Evolutionary conservation across 108 stramenopile species (phyloP).

Genomic region (Epithemia pelagica): DNA sequence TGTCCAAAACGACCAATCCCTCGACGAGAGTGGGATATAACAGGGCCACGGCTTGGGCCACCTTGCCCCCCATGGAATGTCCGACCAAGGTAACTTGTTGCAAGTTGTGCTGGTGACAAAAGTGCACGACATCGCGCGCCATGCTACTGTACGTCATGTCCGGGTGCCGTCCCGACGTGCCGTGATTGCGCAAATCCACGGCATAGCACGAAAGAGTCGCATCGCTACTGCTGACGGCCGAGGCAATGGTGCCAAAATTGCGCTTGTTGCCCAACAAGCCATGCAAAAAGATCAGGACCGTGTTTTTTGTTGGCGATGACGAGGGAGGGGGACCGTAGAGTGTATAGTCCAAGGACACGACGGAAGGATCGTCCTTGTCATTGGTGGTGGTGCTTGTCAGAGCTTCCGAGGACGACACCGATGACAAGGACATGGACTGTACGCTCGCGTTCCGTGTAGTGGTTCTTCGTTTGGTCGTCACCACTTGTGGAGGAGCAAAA

Average conservation of each 20-base stretch:
- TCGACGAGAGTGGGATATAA: slow-evolving; percentile 64
- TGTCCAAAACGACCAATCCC: slow-evolving; percentile 86
- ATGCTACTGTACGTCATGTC: slow-evolving; percentile 82
- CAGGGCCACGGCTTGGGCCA: slow-evolving; percentile 73
- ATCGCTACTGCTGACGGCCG: slow-evolving; percentile 25
- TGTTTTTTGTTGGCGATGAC: not conserved
- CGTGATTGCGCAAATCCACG: slow-evolving; percentile 92
- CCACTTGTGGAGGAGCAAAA: too few species aligned
- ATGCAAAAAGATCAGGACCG: slow-evolving; percentile 83
- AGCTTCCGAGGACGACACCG: too few species aligned
- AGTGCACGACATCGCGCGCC: slow-evolving; percentile 79
- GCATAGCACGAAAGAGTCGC: slow-evolving; percentile 28
- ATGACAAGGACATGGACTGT: too few species aligned
- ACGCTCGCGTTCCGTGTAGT: too few species aligned
- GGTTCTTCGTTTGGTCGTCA: too few species aligned
- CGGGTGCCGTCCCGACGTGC: slow-evolving; percentile 25
- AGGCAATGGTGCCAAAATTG: slow-evolving; percentile 86
- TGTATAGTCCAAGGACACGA: too few species aligned
- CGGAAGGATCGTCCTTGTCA: too few species aligned
- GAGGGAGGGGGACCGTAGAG: too few species aligned
- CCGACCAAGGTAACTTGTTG: slow-evolving; percentile 71
- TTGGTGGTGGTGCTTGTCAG: too few species aligned
- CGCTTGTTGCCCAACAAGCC: slow-evolving; percentile 89
- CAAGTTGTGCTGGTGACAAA: slow-evolving; percentile 51
- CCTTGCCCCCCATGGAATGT: slow-evolving; percentile 95